Evolutionary conservation across 352 stramenopile genomes (phyloP).

Genomic region (Pythium aristosporum): DNA sequence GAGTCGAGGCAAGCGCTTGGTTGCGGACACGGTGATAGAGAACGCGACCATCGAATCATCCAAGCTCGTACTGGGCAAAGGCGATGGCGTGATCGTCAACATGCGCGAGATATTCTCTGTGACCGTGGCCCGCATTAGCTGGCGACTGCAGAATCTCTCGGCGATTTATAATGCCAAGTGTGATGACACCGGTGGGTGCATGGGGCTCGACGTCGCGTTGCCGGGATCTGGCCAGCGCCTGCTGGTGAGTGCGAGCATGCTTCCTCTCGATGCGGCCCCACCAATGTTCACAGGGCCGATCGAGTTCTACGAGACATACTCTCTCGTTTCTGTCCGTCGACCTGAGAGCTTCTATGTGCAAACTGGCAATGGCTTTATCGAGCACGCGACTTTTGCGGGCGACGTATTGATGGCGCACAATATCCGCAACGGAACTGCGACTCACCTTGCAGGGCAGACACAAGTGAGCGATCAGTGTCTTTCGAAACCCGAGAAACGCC

Average conservation of each 20-base stretch:
- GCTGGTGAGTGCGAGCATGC: not conserved
- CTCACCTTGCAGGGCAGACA: not conserved
- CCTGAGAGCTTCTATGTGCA: too few relatives aligned
- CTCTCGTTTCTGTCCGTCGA: too few relatives aligned
- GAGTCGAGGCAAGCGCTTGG: not conserved
- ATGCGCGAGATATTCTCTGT: not conserved
- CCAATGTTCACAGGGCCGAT: not conserved
- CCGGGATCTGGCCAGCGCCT: not conserved
- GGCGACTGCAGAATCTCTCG: not conserved
- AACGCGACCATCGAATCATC: not conserved
- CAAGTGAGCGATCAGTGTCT: not conserved
- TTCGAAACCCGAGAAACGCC: not conserved
- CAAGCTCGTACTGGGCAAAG: not conserved
- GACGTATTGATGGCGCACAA: too few relatives aligned
- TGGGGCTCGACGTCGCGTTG: not conserved
- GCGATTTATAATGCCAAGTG: not conserved
- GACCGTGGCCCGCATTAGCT: constrained; percentile 1
- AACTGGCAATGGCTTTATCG: too few relatives aligned
- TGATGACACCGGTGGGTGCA: not conserved
- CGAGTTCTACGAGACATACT: too few relatives aligned
- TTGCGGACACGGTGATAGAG: not conserved
- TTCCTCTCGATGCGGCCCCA: not conserved
- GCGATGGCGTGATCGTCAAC: not conserved
- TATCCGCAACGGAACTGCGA: not conserved
- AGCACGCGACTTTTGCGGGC: too few relatives aligned